phyloP scores from a whole-genome alignment of 176 grass and related monocot genomes.

The Ensete ventricosum region DNA sequence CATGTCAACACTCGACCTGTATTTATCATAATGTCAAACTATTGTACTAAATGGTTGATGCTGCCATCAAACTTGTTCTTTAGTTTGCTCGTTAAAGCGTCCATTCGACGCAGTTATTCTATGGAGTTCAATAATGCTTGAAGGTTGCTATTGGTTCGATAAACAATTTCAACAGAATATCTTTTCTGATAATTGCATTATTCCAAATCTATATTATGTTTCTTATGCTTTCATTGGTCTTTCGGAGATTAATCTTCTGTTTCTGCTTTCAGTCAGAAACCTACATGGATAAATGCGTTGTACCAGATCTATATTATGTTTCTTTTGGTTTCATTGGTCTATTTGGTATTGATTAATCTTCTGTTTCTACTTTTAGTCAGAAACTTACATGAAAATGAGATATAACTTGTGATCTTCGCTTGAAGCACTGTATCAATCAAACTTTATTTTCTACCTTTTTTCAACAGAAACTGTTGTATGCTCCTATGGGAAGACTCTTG shows the following conservation, averaged over 20 bases:
- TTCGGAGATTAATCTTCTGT: too few relatives aligned
- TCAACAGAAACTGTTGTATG: slow-evolving; percentile 78
- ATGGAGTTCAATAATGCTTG: neutral
- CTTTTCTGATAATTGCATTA: neutral
- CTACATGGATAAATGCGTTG: too few relatives aligned
- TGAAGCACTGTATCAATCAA: neutral
- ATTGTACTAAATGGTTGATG: too few relatives aligned
- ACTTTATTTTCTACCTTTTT: neutral
- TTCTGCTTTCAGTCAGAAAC: too few relatives aligned
- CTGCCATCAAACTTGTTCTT: neutral
- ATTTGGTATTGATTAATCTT: too few relatives aligned
- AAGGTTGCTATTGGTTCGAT: neutral
- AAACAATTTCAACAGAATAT: too few relatives aligned
- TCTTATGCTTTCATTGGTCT: too few relatives aligned
- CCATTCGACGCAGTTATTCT: neutral
- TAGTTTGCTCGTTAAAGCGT: too few relatives aligned
- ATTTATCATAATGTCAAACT: too few relatives aligned
- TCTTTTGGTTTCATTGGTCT: too few relatives aligned
- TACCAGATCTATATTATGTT: too few relatives aligned
- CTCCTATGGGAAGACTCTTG: slow-evolving; percentile 75
- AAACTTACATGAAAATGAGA: neutral
- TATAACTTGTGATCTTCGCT: neutral
- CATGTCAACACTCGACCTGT: too few relatives aligned
- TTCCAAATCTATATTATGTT: neutral
- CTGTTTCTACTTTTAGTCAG: neutral